phyloP scores from a whole-genome alignment of 1,139 yeast genomes.

The Magnusiomyces tetraspermus region DNA sequence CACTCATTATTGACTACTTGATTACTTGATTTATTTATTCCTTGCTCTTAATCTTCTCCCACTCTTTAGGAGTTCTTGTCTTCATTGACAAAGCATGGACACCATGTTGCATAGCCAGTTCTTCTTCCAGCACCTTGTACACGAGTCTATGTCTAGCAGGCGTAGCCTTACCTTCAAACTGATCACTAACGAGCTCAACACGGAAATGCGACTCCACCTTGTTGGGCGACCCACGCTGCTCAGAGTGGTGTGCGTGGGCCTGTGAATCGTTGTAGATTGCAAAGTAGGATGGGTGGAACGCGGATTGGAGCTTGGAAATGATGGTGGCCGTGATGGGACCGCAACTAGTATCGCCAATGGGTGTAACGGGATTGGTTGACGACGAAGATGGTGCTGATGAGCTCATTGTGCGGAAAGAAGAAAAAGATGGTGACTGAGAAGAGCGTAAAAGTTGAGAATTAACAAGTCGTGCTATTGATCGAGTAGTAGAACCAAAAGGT shows the following conservation, averaged over 20 bases:
- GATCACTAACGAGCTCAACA: constrained; percentile 56
- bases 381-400: no score
- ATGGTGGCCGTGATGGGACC: constrained; percentile 46
- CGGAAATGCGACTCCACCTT: constrained; percentile 76
- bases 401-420: background rate
- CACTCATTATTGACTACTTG: no score
- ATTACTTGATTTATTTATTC: no score
- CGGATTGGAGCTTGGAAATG: constrained; percentile 37
- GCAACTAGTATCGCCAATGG: constrained; percentile 14
- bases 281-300: constrained; percentile 45
- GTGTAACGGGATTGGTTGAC: constrained; percentile 2
- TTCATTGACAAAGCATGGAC: constrained; percentile 85
- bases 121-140: constrained; percentile 61
- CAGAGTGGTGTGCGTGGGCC: constrained; percentile 83
- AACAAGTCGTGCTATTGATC: no score
- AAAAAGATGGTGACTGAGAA: background rate
- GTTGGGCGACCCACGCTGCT: constrained; percentile 65
- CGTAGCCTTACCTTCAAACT: constrained; percentile 54
- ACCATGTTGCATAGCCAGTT: constrained; percentile 52
- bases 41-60: constrained; percentile 17
- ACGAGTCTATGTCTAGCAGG: constrained; percentile 76
- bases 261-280: constrained; percentile 71
- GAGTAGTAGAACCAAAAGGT: no score
- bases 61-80: constrained; percentile 58
- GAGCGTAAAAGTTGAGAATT: no score